Conservation (phyloP, 2,329 filamentous ascomycete species). For the Fusarium sp. region DNA sequence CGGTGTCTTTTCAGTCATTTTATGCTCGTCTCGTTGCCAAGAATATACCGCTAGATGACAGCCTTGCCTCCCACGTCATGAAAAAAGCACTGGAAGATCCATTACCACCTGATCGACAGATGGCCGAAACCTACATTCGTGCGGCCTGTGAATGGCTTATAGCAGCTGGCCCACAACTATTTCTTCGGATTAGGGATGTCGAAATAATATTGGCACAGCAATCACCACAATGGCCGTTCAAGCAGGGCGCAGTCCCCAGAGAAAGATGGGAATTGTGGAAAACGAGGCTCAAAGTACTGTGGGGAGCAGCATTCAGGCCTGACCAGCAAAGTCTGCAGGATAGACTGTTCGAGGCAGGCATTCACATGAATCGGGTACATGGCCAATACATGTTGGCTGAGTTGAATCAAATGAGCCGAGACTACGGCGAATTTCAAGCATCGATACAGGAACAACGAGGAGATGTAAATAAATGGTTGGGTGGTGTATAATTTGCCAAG, state of each 20-base stretch:
- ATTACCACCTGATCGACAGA: slow-evolving; percentile 9
- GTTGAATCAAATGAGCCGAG: slow-evolving; percentile 25
- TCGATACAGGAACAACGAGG: neutral
- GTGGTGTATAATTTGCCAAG: neutral
- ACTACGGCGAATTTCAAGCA: slow-evolving; percentile 19
- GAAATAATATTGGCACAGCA: slow-evolving; percentile 27
- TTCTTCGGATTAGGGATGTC: slow-evolving; percentile 8
- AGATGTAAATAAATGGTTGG: neutral
- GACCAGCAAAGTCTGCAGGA: slow-evolving; percentile 27
- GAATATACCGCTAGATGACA: slow-evolving; percentile 34
- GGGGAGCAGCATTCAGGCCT: slow-evolving; percentile 14
- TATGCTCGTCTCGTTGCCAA: slow-evolving; percentile 43
- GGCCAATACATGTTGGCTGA: neutral
- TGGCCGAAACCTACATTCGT: slow-evolving; percentile 33
- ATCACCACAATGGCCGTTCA: slow-evolving; percentile 13
- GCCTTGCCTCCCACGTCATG: slow-evolving; percentile 46
- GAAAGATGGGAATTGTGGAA: slow-evolving; percentile 47
- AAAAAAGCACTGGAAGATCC: slow-evolving; percentile 44
- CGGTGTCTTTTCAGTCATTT: slow-evolving; percentile 48
- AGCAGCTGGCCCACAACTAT: slow-evolving; percentile 42
- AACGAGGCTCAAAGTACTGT: slow-evolving; percentile 38
- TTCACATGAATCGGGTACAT: neutral
- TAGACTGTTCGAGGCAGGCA: neutral
- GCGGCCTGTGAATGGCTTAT: slow-evolving; percentile 44
- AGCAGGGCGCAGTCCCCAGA: slow-evolving; percentile 34